phyloP scores from a whole-genome alignment of 1,139 yeast species.

The Magnusiomyces tetraspermus region DNA sequence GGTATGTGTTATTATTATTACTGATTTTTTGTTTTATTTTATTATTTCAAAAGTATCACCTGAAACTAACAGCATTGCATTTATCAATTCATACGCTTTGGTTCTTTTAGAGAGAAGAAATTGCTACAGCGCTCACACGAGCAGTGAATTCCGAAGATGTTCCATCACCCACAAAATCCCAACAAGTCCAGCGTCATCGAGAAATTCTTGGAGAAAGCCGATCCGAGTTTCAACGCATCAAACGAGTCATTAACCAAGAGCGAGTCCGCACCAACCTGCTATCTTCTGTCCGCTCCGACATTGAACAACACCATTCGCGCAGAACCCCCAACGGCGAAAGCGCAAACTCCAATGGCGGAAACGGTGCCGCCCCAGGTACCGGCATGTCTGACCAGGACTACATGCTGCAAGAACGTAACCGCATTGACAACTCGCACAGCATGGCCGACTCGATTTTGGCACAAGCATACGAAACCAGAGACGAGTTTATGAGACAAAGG shows the following conservation, averaged over 20 bases:
- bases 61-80: neutral
- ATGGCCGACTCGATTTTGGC: constrained; percentile 70
- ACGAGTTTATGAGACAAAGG: constrained; percentile 69
- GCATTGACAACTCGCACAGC: constrained; percentile 65
- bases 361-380: constrained; percentile 34
- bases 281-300: constrained; percentile 68
- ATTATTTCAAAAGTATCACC: neutral
- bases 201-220: constrained; percentile 68
- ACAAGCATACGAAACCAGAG: constrained; percentile 85
- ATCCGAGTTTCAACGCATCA: constrained; percentile 51
- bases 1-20: constrained; percentile 9
- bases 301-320: constrained; percentile 43
- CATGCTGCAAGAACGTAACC: constrained; percentile 62
- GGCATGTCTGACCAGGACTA: constrained; percentile 47
- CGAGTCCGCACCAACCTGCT: constrained; percentile 67
- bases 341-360: constrained; percentile 37
- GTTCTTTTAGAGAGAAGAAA: constrained; percentile 33
- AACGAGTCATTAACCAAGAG: constrained; percentile 55
- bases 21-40: neutral
- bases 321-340: constrained; percentile 47
- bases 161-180: constrained; percentile 64
- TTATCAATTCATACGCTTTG: neutral
- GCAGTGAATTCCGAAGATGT: constrained; percentile 49
- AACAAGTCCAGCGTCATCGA: constrained; percentile 74
- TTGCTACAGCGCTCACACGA: constrained; percentile 34